Base-by-base conservation (phyloP, 805 yeast genomes). In the Kodamaea restingae region DNA sequence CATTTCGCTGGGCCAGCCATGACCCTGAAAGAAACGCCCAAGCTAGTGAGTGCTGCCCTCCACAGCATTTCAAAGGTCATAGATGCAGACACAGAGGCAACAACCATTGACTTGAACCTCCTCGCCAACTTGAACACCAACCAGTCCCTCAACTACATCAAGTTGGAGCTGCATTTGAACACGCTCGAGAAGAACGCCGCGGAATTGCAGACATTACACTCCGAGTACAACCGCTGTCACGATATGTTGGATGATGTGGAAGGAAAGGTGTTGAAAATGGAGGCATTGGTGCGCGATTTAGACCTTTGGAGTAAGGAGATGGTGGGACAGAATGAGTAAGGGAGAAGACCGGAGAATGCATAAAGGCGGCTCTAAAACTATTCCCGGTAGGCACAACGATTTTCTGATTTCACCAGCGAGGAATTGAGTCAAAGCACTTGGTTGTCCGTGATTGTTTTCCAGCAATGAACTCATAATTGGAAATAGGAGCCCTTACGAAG, bases 231-330 rank as follows among this genome's bases (percentile, higher is more conserved):
- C 8, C 34, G 40, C 36, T 54, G 54, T 40, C 40, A 34, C 15
- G 50, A 39, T 40, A 51, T 49, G 39, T 46, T 56, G 42, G 62
- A 45, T 17, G 55, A 53, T 3, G 54, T 72, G 11, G 70, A 64
- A 30, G 32, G 41, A 5, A 54, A 66, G 38, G 65, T 74, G 2
- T 60, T 54, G 3, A 64, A 65, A 27, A 54, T 79, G 22, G 77
- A 73, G 35, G 55, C 51, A 2, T 46, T 84, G 3, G 70, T 75
- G 8, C 58, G 61, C 17, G 88, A 84, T 46, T 50, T 84, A 25
- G 85, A 81, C 41, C 74, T 70, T 43, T 80, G 84, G 76, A 69
- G 81, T 4, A 56, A 64, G 18, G 85, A 80, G 48, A 49, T 81
- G 36, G 22, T 20, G 22, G 77, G 70, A 31, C 67, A 67, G 4